Percentiles rank a stretch among this genome's conserved stretches.
Conservation (phyloP, 768 basidiomycete genomes). For the Lepiota venenata region DNA sequence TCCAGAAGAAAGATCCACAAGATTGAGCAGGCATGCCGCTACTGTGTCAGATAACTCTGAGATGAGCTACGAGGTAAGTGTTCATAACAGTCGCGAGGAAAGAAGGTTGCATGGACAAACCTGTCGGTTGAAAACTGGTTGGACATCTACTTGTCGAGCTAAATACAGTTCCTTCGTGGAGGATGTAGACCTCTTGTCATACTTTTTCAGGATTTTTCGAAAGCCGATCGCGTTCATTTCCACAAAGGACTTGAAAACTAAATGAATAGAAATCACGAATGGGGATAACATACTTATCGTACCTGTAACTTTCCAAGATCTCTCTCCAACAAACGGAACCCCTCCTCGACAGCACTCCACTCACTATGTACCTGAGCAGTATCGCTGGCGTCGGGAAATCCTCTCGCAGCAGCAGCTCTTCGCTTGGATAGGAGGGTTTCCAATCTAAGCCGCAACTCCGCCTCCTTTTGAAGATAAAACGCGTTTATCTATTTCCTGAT, state of each 20-base stretch:
- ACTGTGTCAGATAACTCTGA: slow-evolving; percentile 94
- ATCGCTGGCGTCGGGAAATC: slow-evolving; percentile 67
- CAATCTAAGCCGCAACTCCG: slow-evolving; percentile 87
- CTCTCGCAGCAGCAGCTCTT: slow-evolving; percentile 72
- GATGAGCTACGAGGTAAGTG: slow-evolving; percentile 61
- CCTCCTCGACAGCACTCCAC: slow-evolving; percentile 96
- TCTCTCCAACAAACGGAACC: slow-evolving; percentile 89
- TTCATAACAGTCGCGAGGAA: slow-evolving; percentile 3
- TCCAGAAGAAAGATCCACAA: slow-evolving; percentile 72
- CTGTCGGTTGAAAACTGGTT: slow-evolving; percentile 96
- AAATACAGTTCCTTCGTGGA: slow-evolving; percentile 97
- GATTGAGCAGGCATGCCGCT: slow-evolving; percentile 75
- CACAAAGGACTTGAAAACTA: slow-evolving; percentile 75
- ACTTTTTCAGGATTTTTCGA: slow-evolving; percentile 97
- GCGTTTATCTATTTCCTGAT: slow-evolving; percentile 75
- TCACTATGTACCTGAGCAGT: slow-evolving; percentile 70
- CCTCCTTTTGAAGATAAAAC: slow-evolving; percentile 97
- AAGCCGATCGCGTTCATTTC: slow-evolving; percentile 98
- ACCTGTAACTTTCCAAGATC: slow-evolving; percentile 96
- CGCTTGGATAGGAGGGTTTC: slow-evolving; percentile 93
- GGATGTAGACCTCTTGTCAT: slow-evolving; percentile 94
- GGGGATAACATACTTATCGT: slow-evolving; percentile 13
- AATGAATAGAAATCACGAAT: background rate
- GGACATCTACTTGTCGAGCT: slow-evolving; percentile 96
- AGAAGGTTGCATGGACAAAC: slow-evolving; percentile 34